Percentiles rank a stretch among this genome's conserved stretches.
phyloP scores from a whole-genome alignment of 192 early-diverging fungal genomes.

The Umbelopsis sp. region DNA sequence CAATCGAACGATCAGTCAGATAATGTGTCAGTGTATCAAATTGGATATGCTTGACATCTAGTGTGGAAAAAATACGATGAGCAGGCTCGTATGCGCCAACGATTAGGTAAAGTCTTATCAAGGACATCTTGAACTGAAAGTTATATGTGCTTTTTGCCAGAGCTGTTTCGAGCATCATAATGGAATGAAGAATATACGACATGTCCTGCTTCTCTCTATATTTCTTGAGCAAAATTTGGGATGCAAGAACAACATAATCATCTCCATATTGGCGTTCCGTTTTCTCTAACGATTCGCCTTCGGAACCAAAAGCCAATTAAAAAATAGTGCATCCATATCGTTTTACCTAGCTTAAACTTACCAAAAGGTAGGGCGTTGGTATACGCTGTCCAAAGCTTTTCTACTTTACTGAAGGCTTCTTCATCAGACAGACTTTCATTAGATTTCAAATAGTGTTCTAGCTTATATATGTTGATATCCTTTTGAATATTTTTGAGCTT shows the following conservation, averaged over 20 bases:
- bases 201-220: conserved; percentile 50
- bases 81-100: conserved; percentile 68
- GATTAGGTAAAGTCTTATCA: conserved; percentile 79
- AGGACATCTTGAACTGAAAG: conserved; percentile 85
- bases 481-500: conserved; percentile 43
- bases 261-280: conserved; percentile 82
- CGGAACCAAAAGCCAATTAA: conserved; percentile 13
- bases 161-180: conserved; percentile 75
- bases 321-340: not conserved
- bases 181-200: conserved; percentile 47
- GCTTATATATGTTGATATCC: conserved; percentile 41
- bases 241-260: conserved; percentile 71
- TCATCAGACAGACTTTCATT: not conserved
- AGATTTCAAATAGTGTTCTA: conserved; percentile 40
- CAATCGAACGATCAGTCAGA: conserved; percentile 62
- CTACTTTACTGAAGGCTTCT: conserved; percentile 31
- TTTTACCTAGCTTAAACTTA: conserved; percentile 22
- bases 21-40: conserved; percentile 84
- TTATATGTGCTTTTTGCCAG: conserved; percentile 75
- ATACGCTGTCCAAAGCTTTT: conserved; percentile 46
- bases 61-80: conserved; percentile 60
- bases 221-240: conserved; percentile 58
- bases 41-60: conserved; percentile 94
- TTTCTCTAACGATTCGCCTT: conserved; percentile 60
- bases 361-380: conserved; percentile 49